A percentile compares a stretch with the other conserved stretches of the same genome.
Conservation (phyloP, 176 grass and related monocot genomes). For the Lolium rigidum region DNA sequence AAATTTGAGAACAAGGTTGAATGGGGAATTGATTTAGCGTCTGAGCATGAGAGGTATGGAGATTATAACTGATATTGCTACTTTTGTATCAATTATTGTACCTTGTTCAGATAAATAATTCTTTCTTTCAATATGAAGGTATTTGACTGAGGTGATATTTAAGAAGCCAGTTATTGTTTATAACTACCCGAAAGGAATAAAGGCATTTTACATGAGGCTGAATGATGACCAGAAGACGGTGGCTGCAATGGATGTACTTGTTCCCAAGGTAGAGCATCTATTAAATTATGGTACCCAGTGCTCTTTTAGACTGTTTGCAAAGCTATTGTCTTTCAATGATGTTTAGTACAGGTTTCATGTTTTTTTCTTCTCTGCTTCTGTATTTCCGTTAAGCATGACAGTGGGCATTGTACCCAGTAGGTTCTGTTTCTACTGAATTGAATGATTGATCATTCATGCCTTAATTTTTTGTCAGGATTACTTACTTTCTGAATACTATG, state of each 20-base stretch:
- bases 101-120: slow-evolving; percentile 17
- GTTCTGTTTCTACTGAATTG: not conserved
- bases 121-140: slow-evolving; percentile 55
- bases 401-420: not conserved
- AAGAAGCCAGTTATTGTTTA: slow-evolving; percentile 99
- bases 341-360: not conserved
- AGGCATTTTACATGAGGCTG: slow-evolving; percentile 96
- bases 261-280: slow-evolving; percentile 72
- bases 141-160: slow-evolving; percentile 96
- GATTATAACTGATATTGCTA: slow-evolving; percentile 7
- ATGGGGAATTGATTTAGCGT: slow-evolving; percentile 98
- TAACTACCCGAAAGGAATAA: slow-evolving; percentile 97
- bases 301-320: not conserved
- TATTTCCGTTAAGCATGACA: not conserved
- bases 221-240: slow-evolving; percentile 93
- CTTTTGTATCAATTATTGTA: not conserved
- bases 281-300: not conserved
- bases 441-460: not conserved
- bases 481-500: slow-evolving; percentile 37
- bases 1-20: slow-evolving; percentile 92
- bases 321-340: not conserved
- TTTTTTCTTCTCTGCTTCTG: slow-evolving; percentile 13
- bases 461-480: not conserved
- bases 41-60: slow-evolving; percentile 91
- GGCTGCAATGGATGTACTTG: slow-evolving; percentile 99